Conservation (phyloP, 805 yeast species). For the Candida khao-thaluensis region DNA sequence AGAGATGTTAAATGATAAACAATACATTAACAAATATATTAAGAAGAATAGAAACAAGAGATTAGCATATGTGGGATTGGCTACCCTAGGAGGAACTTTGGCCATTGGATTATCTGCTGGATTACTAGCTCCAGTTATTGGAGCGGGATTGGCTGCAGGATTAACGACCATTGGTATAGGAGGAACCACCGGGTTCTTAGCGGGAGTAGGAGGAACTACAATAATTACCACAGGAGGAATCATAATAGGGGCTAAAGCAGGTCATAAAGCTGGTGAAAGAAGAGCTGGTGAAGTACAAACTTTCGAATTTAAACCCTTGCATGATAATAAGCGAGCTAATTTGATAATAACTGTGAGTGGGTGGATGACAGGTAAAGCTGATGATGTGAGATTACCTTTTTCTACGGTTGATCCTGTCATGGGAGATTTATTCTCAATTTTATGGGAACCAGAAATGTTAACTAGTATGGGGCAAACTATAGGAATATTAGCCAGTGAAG, state of each 20-base stretch:
- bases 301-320: constrained; percentile 90
- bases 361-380: constrained; percentile 94
- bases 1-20: constrained; percentile 77
- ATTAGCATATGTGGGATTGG: constrained; percentile 85
- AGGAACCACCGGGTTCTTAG: constrained; percentile 90
- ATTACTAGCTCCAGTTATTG: constrained; percentile 92
- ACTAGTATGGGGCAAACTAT: constrained; percentile 96
- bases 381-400: constrained; percentile 94
- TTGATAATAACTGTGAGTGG: constrained; percentile 89
- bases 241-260: constrained; percentile 86
- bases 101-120: constrained; percentile 96
- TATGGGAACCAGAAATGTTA: constrained; percentile 99
- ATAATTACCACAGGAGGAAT: constrained; percentile 91
- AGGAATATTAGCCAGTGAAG: constrained; percentile 88
- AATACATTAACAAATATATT: constrained; percentile 69
- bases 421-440: constrained; percentile 90
- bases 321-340: constrained; percentile 85
- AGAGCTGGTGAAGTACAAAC: constrained; percentile 92
- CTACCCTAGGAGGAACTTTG: constrained; percentile 93
- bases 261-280: constrained; percentile 77
- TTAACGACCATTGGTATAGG: constrained; percentile 89
- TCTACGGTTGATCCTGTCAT: constrained; percentile 96
- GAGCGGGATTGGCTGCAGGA: constrained; percentile 98
- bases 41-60: constrained; percentile 64
- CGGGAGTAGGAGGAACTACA: constrained; percentile 96